Conservation (phyloP, 2,329 filamentous ascomycete species). For the Ceratocystis eucalypticola region DNA sequence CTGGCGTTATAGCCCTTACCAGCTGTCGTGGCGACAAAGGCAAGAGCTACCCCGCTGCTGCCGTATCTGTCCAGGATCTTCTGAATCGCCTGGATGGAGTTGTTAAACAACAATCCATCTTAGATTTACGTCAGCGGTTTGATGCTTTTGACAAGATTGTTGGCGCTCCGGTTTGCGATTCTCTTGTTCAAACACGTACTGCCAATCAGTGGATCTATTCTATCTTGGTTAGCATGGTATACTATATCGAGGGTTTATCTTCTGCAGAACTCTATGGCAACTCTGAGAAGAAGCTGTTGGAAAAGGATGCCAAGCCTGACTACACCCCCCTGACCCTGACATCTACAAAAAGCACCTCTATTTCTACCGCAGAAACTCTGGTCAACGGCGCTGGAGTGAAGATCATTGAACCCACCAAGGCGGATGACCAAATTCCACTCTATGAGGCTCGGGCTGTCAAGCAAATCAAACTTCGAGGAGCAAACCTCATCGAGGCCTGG, state of each 20-base stretch:
- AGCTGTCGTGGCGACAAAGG: neutral
- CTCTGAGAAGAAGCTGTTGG: neutral
- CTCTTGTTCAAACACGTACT: slow-evolving; percentile 4
- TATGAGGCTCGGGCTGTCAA: neutral
- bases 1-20: neutral
- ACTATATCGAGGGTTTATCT: neutral
- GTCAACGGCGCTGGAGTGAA: neutral
- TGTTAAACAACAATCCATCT: neutral
- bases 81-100: neutral
- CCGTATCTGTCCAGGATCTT: neutral
- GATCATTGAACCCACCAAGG: neutral
- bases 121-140: neutral
- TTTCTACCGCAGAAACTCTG: neutral
- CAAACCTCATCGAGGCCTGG: slow-evolving; percentile 1
- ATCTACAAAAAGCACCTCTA: neutral
- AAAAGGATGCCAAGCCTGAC: neutral
- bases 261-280: neutral
- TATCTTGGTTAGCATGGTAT: neutral
- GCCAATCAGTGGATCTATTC: slow-evolving; percentile 1
- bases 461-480: neutral
- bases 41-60: neutral
- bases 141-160: neutral
- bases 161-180: neutral
- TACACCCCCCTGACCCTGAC: neutral
- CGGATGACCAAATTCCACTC: neutral